phyloP scores from a whole-genome alignment of 2,329 filamentous ascomycete genomes.

The Phaeosphaeriaceae sp. region DNA sequence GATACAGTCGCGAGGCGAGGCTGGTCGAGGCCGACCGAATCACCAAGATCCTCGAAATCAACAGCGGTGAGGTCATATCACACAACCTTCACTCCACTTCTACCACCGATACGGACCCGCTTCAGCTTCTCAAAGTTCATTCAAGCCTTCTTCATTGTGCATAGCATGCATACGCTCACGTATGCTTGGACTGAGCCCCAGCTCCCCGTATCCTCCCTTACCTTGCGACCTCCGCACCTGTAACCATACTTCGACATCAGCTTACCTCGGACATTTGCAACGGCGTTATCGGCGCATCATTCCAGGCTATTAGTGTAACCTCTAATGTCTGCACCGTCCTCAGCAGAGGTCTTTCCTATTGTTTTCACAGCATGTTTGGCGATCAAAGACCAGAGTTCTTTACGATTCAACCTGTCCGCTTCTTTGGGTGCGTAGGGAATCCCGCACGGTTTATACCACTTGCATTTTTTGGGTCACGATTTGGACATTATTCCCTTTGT shows the following conservation, averaged over 20 bases:
- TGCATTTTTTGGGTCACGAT: conserved; percentile 27
- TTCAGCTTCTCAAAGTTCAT: conserved; percentile 16
- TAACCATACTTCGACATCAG: conserved; percentile 40
- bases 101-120: conserved; percentile 13
- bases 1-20: conserved; percentile 46
- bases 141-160: conserved; percentile 17
- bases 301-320: conserved; percentile 32
- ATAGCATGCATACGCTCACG: conserved; percentile 16
- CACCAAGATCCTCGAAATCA: conserved; percentile 49
- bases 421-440: conserved; percentile 22
- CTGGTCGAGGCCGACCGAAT: conserved; percentile 43
- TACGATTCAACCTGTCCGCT: conserved; percentile 28
- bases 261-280: conserved; percentile 28
- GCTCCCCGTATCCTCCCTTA: conserved; percentile 17
- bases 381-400: conserved; percentile 16
- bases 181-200: conserved; percentile 18
- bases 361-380: conserved; percentile 29
- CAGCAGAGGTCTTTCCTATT: conserved; percentile 34
- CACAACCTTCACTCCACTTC: conserved; percentile 6
- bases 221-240: conserved; percentile 36
- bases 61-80: conserved; percentile 39
- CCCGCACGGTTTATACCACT: conserved; percentile 44
- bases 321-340: conserved; percentile 44
- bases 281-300: conserved; percentile 43
- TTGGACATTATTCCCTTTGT: conserved; percentile 39